Evolutionary conservation across 1,284 basidiomycete species (phyloP).

Genomic region (Boletus sp.): DNA sequence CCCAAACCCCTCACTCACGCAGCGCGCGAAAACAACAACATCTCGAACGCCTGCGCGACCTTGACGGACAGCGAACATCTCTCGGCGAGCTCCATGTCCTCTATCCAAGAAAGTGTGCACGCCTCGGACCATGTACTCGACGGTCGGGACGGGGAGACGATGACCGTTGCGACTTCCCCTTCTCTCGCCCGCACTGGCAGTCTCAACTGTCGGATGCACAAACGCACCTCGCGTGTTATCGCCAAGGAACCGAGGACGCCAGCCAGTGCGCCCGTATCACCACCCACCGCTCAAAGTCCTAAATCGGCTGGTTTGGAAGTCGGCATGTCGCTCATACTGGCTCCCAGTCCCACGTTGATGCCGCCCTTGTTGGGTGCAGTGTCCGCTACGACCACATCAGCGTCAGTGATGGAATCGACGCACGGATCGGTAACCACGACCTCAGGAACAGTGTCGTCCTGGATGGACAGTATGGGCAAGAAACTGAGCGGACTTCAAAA

Average conservation of each 20-base stretch:
- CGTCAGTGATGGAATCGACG: not conserved
- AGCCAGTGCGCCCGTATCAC: not conserved
- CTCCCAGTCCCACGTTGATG: conserved; percentile 10
- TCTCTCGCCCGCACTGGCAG: conserved; percentile 21
- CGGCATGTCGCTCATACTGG: conserved; percentile 6
- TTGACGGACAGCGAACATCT: conserved; percentile 4
- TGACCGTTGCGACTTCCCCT: not conserved
- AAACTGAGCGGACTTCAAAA: conserved; percentile 57
- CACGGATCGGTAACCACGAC: conserved; percentile 25
- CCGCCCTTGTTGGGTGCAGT: not conserved
- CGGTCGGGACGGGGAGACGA: not conserved
- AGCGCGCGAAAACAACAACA: not conserved
- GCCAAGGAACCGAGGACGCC: not conserved
- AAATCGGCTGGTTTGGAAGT: conserved; percentile 7
- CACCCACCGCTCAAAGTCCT: not conserved
- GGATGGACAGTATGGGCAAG: conserved; percentile 55
- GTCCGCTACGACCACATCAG: not conserved
- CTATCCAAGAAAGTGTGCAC: conserved; percentile 10
- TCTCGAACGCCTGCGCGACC: conserved; percentile 12
- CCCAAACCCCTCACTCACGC: conserved; percentile 2
- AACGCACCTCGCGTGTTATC: conserved; percentile 7
- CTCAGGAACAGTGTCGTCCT: conserved; percentile 29
- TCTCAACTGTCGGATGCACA: conserved; percentile 17
- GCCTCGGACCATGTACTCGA: not conserved
- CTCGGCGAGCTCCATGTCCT: conserved; percentile 20